Evolutionary conservation across 176 grass and related monocot species (phyloP).

Genomic region (Avena eriantha): DNA sequence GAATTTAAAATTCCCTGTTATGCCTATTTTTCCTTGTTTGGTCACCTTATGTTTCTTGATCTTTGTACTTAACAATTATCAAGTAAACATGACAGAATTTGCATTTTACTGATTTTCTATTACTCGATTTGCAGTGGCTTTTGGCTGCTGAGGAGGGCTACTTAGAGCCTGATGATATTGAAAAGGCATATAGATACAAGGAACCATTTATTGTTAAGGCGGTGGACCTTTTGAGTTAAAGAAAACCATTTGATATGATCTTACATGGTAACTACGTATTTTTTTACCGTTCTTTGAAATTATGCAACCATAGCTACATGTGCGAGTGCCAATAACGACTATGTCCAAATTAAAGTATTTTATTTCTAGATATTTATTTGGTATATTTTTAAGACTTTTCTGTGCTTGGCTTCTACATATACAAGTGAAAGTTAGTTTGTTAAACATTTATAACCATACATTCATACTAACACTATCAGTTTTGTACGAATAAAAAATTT

Average conservation of each 20-base stretch:
- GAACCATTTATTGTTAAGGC: conserved; percentile 52
- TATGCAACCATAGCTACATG: conserved; percentile 9
- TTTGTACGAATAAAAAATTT: not conserved
- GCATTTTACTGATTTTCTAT: conserved; percentile 30
- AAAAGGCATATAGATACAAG: conserved; percentile 64
- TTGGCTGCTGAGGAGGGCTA: conserved; percentile 66
- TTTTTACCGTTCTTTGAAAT: conserved; percentile 24
- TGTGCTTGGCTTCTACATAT: not conserved
- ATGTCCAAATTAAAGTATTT: not conserved
- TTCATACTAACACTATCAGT: not conserved
- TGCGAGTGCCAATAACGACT: not conserved
- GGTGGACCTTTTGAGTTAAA: conserved; percentile 66
- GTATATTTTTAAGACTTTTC: not conserved
- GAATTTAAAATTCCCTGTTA: not conserved
- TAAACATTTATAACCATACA: not conserved
- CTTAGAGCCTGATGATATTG: conserved; percentile 55
- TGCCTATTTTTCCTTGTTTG: not conserved
- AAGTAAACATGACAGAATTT: not conserved
- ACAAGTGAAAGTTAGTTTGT: not conserved
- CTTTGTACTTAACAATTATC: not conserved
- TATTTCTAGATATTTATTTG: conserved; percentile 18
- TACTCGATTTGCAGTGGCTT: conserved; percentile 68
- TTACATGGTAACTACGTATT: conserved; percentile 68
- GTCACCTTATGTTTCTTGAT: conserved; percentile 22
- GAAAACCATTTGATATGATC: conserved; percentile 94